Base-by-base conservation (phyloP, 305 asterid species). In the Euphrasia arctica region DNA sequence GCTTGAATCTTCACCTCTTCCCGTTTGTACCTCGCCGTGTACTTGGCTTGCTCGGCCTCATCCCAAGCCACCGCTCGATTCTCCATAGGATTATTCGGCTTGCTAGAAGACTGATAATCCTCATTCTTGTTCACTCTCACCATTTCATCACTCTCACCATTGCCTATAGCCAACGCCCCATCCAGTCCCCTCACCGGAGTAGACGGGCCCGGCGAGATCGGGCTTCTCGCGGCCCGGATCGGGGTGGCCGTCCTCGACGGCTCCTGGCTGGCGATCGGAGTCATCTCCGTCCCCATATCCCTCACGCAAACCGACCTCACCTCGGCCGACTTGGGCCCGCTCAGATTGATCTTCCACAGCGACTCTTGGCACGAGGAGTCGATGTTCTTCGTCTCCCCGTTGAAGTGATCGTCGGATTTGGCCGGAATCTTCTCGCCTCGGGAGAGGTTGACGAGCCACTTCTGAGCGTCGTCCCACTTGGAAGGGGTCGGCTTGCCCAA, bases 281-380 rank as follows among this genome's bases (percentile, higher is more conserved):
- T 91, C 97, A 91, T 91, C 58, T 88, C 98, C 0, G 96, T 91
- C 32, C 98, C 96, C 95, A 85, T 88, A 62, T 91, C 97, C 75
- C 96, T 82, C 72, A 91, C 83, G 43, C 88, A 88, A 6, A 91
- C 66, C 12, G 91, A 80, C 22, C 81, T 73, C 43, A 68, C 85
- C 1, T 18, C 22, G 5, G 48, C 87, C 5, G 91, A 70, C 49
- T 74, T 72, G 31, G 88, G 51, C 59, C 84, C 82, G 41, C 47
- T 60, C 51, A 45, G n/a, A 7, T 50, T 7, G 56, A 50, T 7
- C 56, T 5, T 45, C 51, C 51, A 45, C 15, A 45, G 15, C 15
- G 48, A 18, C 5, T 64, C 0, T 73, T 76, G 0, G 77, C 85
- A 29, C 32, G 32, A n/a, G n/a, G 36, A 45, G 14, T 45, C 51